A percentile compares a stretch with the other conserved stretches of the same genome.
Evolutionary conservation across 805 yeast species (phyloP).

Genomic region (Scheffersomyces ergatensis): DNA sequence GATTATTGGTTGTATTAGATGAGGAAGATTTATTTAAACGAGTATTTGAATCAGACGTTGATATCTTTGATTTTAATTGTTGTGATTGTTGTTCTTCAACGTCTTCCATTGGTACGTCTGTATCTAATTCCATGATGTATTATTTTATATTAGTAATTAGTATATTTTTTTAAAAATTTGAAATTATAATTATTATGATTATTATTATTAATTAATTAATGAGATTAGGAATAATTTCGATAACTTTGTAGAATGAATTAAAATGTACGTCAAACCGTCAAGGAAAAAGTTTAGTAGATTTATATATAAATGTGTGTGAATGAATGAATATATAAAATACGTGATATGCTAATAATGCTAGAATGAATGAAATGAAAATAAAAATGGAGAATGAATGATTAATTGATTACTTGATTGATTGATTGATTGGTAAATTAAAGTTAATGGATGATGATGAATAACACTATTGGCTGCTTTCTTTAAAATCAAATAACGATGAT

Average conservation of each 20-base stretch:
- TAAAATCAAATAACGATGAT: no score
- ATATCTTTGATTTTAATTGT: constrained; percentile 11
- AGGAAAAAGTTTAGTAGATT: background rate
- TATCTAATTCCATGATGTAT: constrained; percentile 67
- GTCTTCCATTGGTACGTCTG: constrained; percentile 85
- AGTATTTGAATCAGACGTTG: background rate
- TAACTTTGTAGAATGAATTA: background rate
- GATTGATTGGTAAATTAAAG: no score
- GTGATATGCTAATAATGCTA: no score
- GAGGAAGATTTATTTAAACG: constrained; percentile 3
- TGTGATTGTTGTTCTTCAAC: constrained; percentile 48
- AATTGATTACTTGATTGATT: no score
- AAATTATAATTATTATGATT: no score
- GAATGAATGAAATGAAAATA: no score
- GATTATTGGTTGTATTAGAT: constrained; percentile 5
- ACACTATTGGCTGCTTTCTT: no score
- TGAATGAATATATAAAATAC: background rate
- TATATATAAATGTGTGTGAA: background rate
- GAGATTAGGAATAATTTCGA: background rate
- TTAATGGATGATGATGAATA: no score
- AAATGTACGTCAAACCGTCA: background rate
- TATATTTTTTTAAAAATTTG: background rate
- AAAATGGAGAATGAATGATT: no score
- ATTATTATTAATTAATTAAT: background rate
- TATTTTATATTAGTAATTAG: background rate